Evolutionary conservation across 1,139 yeast species (phyloP), one percentile per base, ranked within the genome.

Genomic region (Meyerozyma carpophila): DNA sequence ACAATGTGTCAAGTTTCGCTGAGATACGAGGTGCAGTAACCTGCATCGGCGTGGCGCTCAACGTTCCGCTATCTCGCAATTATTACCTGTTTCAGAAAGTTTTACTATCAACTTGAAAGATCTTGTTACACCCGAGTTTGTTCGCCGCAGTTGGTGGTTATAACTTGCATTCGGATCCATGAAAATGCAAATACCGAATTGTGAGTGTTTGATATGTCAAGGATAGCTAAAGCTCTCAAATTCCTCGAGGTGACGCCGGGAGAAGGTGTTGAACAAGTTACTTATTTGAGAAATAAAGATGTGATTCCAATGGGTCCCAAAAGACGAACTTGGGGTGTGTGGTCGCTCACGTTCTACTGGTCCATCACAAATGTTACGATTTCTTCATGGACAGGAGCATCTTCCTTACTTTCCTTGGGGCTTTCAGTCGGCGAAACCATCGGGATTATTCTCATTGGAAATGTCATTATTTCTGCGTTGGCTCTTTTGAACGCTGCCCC

Each of bases 401-500:
- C 71, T 7, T 61, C 76, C 5, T 61, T 72, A 4, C 49, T 72
- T 10, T 50, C 64, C 5, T 55, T 66, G 20, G 76, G 76, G 8
- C 56, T 72, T 41, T 62, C 66, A 32, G 69, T 68, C 42, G 62
- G 66, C 11, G 70, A 68, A 41, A 61, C 71, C 7, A 63, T 73
- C 47, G 68, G 70, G 20, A 61, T 66, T 26, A 66, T 66, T 44
- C 61, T 70, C 34, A 50, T 74, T 18, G 77, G 76, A 39, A 73
- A 72, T 52, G 53, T 66, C n/a, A 49, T 74, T 10, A 66, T 73
- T 11, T 54, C 68, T 29, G 20, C 58, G 10, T 59, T 66, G 45
- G 68, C 77, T 8, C 46, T 66, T 29, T 62, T 72, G 5, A 70
- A 66, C 52, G 65, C 72, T n/a, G 63, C 58, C 42, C 75, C 73